Percentiles rank a stretch among this genome's conserved stretches.
Conservation (phyloP, 768 basidiomycete species). For the Russula sp. region DNA sequence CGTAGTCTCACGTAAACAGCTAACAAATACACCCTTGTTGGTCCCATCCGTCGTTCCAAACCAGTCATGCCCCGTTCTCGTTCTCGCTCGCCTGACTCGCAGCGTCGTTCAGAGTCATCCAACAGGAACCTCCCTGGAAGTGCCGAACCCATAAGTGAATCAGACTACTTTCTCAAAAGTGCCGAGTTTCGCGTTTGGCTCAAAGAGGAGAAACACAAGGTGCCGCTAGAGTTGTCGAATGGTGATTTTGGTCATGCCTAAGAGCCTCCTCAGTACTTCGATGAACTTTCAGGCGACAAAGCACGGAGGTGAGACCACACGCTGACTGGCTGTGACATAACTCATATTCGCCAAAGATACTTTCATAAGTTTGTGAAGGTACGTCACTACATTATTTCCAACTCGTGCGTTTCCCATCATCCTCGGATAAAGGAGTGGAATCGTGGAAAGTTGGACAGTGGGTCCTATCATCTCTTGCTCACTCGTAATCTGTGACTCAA, state of each 20-base stretch:
- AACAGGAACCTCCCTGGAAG: slow-evolving; percentile 48
- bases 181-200: slow-evolving; percentile 87
- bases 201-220: slow-evolving; percentile 65
- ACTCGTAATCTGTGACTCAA: background rate
- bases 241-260: background rate
- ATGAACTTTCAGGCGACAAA: slow-evolving; percentile 78
- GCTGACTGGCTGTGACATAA: slow-evolving; percentile 34
- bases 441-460: slow-evolving; percentile 67
- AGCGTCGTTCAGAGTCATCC: slow-evolving; percentile 16
- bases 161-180: slow-evolving; percentile 87
- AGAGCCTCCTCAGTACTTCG: slow-evolving; percentile 63
- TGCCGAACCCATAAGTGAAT: slow-evolving; percentile 64
- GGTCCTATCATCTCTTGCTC: slow-evolving; percentile 27
- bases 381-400: slow-evolving; percentile 29
- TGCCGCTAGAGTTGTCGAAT: slow-evolving; percentile 34
- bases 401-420: slow-evolving; percentile 16
- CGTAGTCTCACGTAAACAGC: slow-evolving; percentile 19
- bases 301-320: slow-evolving; percentile 59
- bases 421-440: slow-evolving; percentile 64
- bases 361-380: slow-evolving; percentile 93
- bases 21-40: background rate
- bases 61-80: slow-evolving; percentile 26
- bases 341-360: slow-evolving; percentile 51
- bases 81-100: slow-evolving; percentile 24
- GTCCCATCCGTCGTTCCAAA: background rate